Conservation (phyloP, 2,329 filamentous ascomycete genomes). For the Aspergillus flavus region DNA sequence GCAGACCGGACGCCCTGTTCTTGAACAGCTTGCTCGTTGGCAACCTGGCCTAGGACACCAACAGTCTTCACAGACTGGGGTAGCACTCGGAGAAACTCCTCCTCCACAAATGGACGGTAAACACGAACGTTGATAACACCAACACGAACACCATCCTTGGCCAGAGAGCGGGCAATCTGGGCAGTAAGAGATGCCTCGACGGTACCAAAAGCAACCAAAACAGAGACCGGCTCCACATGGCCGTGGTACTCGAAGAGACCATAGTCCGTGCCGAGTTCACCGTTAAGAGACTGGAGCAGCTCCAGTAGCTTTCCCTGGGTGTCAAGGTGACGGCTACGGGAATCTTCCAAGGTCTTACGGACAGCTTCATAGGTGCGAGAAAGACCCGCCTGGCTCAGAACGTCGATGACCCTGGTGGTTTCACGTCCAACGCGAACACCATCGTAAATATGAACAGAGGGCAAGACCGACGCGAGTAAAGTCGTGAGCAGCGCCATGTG, state of each 20-base stretch:
- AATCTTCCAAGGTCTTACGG: constrained; percentile 60
- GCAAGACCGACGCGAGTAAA: constrained; percentile 73
- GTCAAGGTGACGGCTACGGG: constrained; percentile 70
- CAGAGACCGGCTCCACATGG: constrained; percentile 74
- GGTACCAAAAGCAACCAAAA: constrained; percentile 90
- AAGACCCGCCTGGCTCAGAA: constrained; percentile 72
- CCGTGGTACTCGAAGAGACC: constrained; percentile 92
- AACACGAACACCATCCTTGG: constrained; percentile 72
- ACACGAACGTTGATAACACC: constrained; percentile 90
- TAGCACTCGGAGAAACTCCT: constrained; percentile 82
- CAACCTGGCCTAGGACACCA: constrained; percentile 86
- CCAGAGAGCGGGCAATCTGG: constrained; percentile 74
- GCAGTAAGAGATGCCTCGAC: constrained; percentile 83
- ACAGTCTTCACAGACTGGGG: constrained; percentile 75
- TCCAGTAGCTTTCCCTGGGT: constrained; percentile 71
- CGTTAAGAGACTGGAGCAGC: constrained; percentile 76
- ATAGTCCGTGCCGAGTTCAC: constrained; percentile 91
- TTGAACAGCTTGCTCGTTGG: constrained; percentile 69
- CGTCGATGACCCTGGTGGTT: constrained; percentile 78
- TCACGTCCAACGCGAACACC: constrained; percentile 81
- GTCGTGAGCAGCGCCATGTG: constrained; percentile 93
- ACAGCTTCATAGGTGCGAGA: constrained; percentile 70
- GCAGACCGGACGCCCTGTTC: constrained; percentile 80
- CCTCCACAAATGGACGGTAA: constrained; percentile 93
- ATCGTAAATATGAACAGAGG: constrained; percentile 87